These are phyloP conservation scores for Penicillium sp. DNA, from an alignment of 2,329 filamentous ascomycete species.

Conservation along the genomic window DNA sequence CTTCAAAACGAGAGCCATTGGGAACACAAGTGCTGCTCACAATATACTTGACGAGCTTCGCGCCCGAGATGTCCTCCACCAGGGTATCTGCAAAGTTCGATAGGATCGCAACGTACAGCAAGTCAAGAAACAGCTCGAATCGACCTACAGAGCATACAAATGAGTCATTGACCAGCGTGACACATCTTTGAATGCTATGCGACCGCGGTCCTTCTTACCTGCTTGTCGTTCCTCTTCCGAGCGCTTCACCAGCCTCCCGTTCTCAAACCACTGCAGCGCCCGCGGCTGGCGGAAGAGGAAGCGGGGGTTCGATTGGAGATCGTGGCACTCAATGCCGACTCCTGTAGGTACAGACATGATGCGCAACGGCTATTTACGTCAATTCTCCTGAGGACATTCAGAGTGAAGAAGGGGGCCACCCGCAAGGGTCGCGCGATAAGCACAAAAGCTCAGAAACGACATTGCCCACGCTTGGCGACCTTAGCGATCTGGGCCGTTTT, in stretches of 20 bases:
- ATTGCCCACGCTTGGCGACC: conserved; percentile 2
- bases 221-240: conserved; percentile 52
- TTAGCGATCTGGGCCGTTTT: neutral
- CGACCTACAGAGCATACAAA: conserved; percentile 32
- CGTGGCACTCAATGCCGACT: conserved; percentile 15
- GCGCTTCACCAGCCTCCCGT: conserved; percentile 47
- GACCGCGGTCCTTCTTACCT: conserved; percentile 15
- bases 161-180: neutral
- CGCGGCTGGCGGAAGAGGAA: conserved; percentile 37
- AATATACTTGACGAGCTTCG: conserved; percentile 53
- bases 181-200: neutral
- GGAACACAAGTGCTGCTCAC: conserved; percentile 18
- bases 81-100: conserved; percentile 56
- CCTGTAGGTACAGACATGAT: conserved; percentile 3
- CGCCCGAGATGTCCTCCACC: conserved; percentile 51
- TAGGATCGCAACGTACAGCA: conserved; percentile 56
- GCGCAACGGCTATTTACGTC: neutral
- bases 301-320: conserved; percentile 26
- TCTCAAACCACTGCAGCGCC: conserved; percentile 54
- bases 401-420: neutral
- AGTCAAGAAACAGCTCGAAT: conserved; percentile 56
- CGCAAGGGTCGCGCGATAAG: conserved; percentile 5
- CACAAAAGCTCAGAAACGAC: neutral
- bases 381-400: neutral
- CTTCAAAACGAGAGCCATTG: neutral